Evolutionary conservation across 148 eudicot genomes (phyloP), one percentile per base, ranked within the genome.

Genomic region (Linanthus parryae): DNA sequence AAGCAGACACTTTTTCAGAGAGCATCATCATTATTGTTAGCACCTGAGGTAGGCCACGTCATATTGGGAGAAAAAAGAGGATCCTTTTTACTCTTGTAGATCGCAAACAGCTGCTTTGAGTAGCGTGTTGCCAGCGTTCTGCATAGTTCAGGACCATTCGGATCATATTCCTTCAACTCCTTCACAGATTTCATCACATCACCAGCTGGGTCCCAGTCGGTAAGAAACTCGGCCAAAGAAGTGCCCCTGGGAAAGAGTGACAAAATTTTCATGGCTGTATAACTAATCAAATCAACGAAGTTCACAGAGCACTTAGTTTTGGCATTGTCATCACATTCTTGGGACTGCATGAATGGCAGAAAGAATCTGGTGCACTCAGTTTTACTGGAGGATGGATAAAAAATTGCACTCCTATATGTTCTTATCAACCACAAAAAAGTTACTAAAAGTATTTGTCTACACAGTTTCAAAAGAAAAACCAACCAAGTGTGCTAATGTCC

Each of bases 61-160:
- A 64, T 18, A 44, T 36, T 5, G 69, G 62, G 15, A 47, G 73
- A n/a, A 66, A 78, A 83, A 64, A 66, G 54, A 4, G 79, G 82
- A 50, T 82, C 83, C 58, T 82, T 87, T 33, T 56, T 46, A 58
- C 48, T 73, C 59, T 62, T 15, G 64, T 89, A 85, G 40, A 89
- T 82, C 12, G 61, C 57, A 48, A 89, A 85, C 47, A 89, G 71
- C 49, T 89, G 97, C 65, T 76, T 80, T 25, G 91, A 73, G 71
- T 89, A 89, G 60, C 18, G 78, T 11, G 43, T 55, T 19, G 94
- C 97, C 61, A 82, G 67, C 47, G 18, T 57, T 44, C 59, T 55
- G 67, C 97, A 84, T 52, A 43, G n/a, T 52, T 84, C 79, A 49
- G 61, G 47, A 2, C 82, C 90, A 27, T 67, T 26, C 2, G 72